Conservation (phyloP, 441 rosid species). For the Melastoma candidum region DNA sequence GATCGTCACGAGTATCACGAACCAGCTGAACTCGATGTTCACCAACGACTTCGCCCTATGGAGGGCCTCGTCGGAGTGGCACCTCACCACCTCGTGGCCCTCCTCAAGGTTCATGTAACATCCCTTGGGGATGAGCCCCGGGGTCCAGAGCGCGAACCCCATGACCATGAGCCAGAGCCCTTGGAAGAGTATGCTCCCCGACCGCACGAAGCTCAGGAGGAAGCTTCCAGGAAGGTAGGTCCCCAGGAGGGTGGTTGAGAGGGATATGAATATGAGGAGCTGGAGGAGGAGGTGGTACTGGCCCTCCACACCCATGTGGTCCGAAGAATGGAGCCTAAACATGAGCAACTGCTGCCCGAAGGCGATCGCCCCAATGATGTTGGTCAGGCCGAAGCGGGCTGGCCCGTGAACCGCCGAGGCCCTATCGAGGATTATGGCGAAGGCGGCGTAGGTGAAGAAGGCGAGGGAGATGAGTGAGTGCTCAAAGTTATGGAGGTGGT, state of each 20-base stretch:
- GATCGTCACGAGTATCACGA: slow-evolving; percentile 33
- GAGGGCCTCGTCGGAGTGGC: slow-evolving; percentile 37
- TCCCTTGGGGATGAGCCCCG: slow-evolving; percentile 48
- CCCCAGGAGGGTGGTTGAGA: slow-evolving; percentile 53
- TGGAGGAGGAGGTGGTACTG: slow-evolving; percentile 76
- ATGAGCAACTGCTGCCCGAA: slow-evolving; percentile 60
- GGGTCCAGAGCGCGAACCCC: slow-evolving; percentile 86
- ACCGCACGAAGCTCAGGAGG: slow-evolving; percentile 58
- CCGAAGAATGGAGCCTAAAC: slow-evolving; percentile 76
- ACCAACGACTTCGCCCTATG: slow-evolving; percentile 70
- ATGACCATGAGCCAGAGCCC: slow-evolving; percentile 66
- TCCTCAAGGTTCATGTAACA: slow-evolving; percentile 67
- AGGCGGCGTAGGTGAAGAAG: slow-evolving; percentile 50
- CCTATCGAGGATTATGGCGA: slow-evolving; percentile 48
- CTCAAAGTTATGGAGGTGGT: slow-evolving; percentile 81
- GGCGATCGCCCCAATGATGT: slow-evolving; percentile 45
- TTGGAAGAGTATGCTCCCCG: slow-evolving; percentile 54
- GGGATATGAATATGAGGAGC: slow-evolving; percentile 36
- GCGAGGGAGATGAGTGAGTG: slow-evolving; percentile 66
- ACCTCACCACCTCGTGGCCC: slow-evolving; percentile 56
- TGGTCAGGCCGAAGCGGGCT: slow-evolving; percentile 28
- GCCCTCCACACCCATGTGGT: slow-evolving; percentile 76
- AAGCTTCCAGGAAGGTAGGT: slow-evolving; percentile 51
- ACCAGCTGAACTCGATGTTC: slow-evolving; percentile 65
- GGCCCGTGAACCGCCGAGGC: slow-evolving; percentile 14